Evolutionary conservation across 768 basidiomycete species (phyloP).

Genomic region (Sutorius australiensis): DNA sequence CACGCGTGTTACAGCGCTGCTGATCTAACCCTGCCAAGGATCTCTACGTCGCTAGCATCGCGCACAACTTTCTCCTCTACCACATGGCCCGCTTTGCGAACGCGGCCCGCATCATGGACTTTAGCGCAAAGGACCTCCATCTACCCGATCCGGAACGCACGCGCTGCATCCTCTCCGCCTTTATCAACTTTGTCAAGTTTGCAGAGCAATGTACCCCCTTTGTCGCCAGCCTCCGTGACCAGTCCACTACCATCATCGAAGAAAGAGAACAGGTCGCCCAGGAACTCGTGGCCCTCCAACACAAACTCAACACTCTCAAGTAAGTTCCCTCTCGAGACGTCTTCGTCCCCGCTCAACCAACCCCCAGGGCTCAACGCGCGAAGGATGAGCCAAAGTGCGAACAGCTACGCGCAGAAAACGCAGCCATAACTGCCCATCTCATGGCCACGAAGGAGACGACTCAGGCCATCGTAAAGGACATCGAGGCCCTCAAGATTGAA

Average conservation of each 20-base stretch:
- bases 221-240: conserved; percentile 57
- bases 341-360: not conserved
- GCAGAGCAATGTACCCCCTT: conserved; percentile 68
- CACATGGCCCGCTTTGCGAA: conserved; percentile 74
- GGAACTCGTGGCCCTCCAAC: conserved; percentile 46
- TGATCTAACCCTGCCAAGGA: conserved; percentile 43
- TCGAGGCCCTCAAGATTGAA: conserved; percentile 69
- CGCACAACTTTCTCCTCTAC: conserved; percentile 61
- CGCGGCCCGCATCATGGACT: conserved; percentile 73
- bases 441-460: conserved; percentile 68
- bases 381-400: conserved; percentile 69
- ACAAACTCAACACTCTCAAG: conserved; percentile 55
- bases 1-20: not conserved
- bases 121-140: conserved; percentile 69
- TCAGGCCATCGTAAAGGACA: conserved; percentile 53
- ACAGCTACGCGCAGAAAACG: conserved; percentile 57
- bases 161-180: conserved; percentile 71
- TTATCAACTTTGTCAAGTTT: conserved; percentile 93
- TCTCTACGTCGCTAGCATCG: conserved; percentile 55
- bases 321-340: conserved; percentile 28
- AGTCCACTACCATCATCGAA: conserved; percentile 51
- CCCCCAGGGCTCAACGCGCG: conserved; percentile 53
- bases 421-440: conserved; percentile 57
- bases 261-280: conserved; percentile 59
- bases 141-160: conserved; percentile 75